Percentiles rank a stretch among this genome's conserved stretches.
Evolutionary conservation across 164 flowering plant genomes (phyloP).

Genomic region (Cinnamomum micranthum): DNA sequence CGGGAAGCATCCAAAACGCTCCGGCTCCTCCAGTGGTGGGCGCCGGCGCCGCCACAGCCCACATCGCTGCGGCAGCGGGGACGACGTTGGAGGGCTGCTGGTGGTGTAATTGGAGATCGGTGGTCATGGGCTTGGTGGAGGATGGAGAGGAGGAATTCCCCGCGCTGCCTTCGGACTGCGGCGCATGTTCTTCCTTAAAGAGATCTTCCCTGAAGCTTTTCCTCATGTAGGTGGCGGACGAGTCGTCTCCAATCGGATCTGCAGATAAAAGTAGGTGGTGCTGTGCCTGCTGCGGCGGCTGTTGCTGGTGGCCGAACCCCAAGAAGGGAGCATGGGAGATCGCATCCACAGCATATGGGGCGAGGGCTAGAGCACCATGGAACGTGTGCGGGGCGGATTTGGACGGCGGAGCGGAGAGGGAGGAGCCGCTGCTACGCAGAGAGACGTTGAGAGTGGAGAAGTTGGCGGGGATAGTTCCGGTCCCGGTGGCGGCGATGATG

Average conservation of each 20-base stretch:
- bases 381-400: constrained; percentile 59
- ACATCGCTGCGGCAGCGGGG: constrained; percentile 57
- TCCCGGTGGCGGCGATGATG: constrained; percentile 79
- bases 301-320: constrained; percentile 41
- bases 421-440: constrained; percentile 52
- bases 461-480: constrained; percentile 84
- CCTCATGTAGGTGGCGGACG: constrained; percentile 40
- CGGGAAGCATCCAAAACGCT: constrained; percentile 75
- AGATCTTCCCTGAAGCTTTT: constrained; percentile 70
- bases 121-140: constrained; percentile 9
- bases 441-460: constrained; percentile 70
- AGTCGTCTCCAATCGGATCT: constrained; percentile 39
- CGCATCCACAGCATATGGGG: constrained; percentile 21
- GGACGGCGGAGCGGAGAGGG: constrained; percentile 55
- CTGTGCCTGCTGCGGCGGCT: constrained; percentile 29
- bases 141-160: constrained; percentile 23
- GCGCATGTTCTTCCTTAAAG: constrained; percentile 56
- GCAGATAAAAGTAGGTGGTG: constrained; percentile 28
- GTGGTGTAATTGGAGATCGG: constrained; percentile 5
- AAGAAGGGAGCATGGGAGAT: constrained; percentile 37
- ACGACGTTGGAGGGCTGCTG: constrained; percentile 26
- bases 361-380: constrained; percentile 42
- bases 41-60: constrained; percentile 61
- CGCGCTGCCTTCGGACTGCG: constrained; percentile 7
- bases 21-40: constrained; percentile 38